Evolutionary conservation across 1,284 basidiomycete genomes (phyloP).

Genomic region (Dichomitus squalens): DNA sequence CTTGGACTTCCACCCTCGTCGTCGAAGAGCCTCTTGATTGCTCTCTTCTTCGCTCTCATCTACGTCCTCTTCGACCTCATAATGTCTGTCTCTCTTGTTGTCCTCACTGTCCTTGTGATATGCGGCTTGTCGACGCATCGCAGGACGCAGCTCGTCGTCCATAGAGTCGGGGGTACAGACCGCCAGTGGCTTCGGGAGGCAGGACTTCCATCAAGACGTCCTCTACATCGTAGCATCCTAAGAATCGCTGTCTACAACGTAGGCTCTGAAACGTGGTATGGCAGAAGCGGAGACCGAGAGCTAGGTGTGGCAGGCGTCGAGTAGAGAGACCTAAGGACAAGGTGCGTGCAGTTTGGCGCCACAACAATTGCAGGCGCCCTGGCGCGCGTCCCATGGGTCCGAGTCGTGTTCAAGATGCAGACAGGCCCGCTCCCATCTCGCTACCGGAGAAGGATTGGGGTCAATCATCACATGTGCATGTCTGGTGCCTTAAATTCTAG

Average conservation of each 20-base stretch:
- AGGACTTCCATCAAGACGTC: conserved; percentile 19
- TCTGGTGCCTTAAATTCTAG: too few species aligned
- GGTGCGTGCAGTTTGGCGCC: too few species aligned
- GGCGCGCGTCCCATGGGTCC: too few species aligned
- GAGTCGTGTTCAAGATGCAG: too few species aligned
- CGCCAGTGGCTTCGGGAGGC: conserved; percentile 6
- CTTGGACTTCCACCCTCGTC: conserved; percentile 10
- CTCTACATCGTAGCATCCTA: conserved; percentile 28
- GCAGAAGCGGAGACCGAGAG: too few species aligned
- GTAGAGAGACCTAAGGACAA: too few species aligned
- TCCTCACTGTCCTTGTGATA: conserved; percentile 9
- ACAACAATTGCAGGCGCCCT: too few species aligned
- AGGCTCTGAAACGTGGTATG: conserved; percentile 32
- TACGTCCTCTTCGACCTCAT: conserved; percentile 14
- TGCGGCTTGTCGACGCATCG: background rate
- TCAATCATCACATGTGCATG: too few species aligned
- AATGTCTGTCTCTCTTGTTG: background rate
- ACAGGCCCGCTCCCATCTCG: too few species aligned
- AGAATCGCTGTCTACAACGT: conserved; percentile 30
- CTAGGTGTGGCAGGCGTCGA: too few species aligned
- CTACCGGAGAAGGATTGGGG: too few species aligned
- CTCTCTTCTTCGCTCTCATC: conserved; percentile 15
- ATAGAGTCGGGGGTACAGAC: conserved; percentile 11
- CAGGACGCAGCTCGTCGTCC: conserved; percentile 18
- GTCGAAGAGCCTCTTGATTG: conserved; percentile 11